Evolutionary conservation across 2,329 filamentous ascomycete species (phyloP).

Genomic region (Trichoderma cornu-damae): DNA sequence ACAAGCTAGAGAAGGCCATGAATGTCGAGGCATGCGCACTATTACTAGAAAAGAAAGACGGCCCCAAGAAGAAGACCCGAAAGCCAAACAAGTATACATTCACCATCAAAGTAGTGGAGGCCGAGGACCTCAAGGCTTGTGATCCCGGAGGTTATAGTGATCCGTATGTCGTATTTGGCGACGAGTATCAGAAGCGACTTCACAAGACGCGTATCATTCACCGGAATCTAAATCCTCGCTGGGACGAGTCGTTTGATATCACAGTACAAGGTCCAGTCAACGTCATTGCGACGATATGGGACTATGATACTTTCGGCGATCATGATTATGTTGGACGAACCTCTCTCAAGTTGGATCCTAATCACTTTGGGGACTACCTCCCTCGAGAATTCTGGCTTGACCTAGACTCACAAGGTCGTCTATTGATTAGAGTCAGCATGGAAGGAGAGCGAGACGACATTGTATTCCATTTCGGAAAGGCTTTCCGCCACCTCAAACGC

Average conservation of each 20-base stretch:
- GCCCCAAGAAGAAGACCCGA: slow-evolving; percentile 58
- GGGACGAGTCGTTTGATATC: slow-evolving; percentile 97
- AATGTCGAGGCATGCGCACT: slow-evolving; percentile 88
- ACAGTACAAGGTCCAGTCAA: slow-evolving; percentile 88
- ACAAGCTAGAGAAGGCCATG: slow-evolving; percentile 82
- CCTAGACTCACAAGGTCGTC: slow-evolving; percentile 85
- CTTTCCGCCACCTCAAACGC: slow-evolving; percentile 89
- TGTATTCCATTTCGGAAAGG: slow-evolving; percentile 96
- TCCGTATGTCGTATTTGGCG: slow-evolving; percentile 92
- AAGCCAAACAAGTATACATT: slow-evolving; percentile 89
- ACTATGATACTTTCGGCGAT: slow-evolving; percentile 94
- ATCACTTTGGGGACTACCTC: slow-evolving; percentile 92
- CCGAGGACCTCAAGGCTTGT: slow-evolving; percentile 95
- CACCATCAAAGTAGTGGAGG: slow-evolving; percentile 97
- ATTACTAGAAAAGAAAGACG: slow-evolving; percentile 68
- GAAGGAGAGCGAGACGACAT: slow-evolving; percentile 98
- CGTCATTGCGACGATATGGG: slow-evolving; percentile 95
- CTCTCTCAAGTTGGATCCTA: slow-evolving; percentile 96
- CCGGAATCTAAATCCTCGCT: slow-evolving; percentile 84
- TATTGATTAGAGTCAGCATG: slow-evolving; percentile 92
- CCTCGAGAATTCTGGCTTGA: slow-evolving; percentile 97
- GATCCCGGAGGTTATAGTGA: slow-evolving; percentile 92
- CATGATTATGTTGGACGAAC: slow-evolving; percentile 96
- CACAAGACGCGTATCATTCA: slow-evolving; percentile 92
- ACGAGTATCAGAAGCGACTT: slow-evolving; percentile 95